These are phyloP conservation scores for Russula abietina DNA, from an alignment of 768 basidiomycete genomes.

Conservation along the genomic window DNA sequence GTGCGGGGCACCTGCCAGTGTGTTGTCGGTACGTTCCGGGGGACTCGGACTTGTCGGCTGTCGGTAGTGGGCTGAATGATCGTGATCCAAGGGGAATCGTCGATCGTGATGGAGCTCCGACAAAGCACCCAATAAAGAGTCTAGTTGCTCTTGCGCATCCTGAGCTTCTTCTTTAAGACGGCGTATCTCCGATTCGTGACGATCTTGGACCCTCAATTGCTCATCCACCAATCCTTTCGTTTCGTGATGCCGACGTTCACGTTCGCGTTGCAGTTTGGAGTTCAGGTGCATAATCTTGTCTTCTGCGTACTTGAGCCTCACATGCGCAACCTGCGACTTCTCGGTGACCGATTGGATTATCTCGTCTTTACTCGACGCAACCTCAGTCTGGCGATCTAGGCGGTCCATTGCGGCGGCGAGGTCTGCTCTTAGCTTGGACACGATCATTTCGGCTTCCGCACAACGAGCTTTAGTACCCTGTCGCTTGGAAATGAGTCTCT, in stretches of 20 bases:
- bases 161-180: no score
- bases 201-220: not conserved
- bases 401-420: not conserved
- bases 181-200: not conserved
- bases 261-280: not conserved
- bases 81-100: no score
- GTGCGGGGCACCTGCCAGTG: no score
- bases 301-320: not conserved
- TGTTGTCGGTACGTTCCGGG: no score
- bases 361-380: not conserved
- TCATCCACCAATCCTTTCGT: slow-evolving; percentile 3
- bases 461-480: not conserved
- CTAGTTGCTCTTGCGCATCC: no score
- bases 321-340: not conserved
- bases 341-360: not conserved
- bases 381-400: not conserved
- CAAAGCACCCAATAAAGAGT: no score
- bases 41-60: no score
- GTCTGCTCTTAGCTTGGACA: not conserved
- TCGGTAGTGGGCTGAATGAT: no score
- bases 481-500: no score
- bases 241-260: not conserved
- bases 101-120: no score
- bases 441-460: not conserved
- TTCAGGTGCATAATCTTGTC: not conserved